A percentile compares a stretch with the other conserved stretches of the same genome.
These are phyloP conservation scores for Aspergillus olivimuriae DNA, from an alignment of 495 filamentous ascomycete genomes.

Conservation along the genomic window DNA sequence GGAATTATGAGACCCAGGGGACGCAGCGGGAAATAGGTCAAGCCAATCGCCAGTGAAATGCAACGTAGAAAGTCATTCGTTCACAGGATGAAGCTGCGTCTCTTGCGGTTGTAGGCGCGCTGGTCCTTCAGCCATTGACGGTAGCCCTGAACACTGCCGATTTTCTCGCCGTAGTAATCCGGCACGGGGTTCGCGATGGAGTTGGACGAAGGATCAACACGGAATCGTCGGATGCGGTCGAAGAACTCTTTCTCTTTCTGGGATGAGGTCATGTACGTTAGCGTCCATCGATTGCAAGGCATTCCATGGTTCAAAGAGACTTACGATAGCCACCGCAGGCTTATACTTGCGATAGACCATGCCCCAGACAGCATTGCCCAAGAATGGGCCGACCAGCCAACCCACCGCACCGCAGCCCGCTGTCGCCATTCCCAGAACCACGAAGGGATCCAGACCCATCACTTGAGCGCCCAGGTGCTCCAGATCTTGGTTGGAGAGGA, in stretches of 20 bases:
- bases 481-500: conserved; percentile 58
- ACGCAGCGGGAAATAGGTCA: neutral
- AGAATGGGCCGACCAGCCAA: conserved; percentile 77
- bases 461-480: conserved; percentile 62
- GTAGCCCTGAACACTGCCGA: conserved; percentile 84
- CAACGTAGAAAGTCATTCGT: too few relatives aligned
- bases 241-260: conserved; percentile 94
- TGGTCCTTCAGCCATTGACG: conserved; percentile 96
- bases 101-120: conserved; percentile 92
- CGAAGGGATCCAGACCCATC: conserved; percentile 76
- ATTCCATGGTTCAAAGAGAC: conserved; percentile 17
- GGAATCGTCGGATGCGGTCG: conserved; percentile 75
- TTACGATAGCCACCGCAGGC: conserved; percentile 58
- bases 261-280: neutral
- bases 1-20: conserved; percentile 12
- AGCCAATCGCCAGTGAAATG: too few relatives aligned
- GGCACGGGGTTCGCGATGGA: conserved; percentile 65
- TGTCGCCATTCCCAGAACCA: conserved; percentile 72
- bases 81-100: conserved; percentile 53
- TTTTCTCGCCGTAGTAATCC: conserved; percentile 82
- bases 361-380: conserved; percentile 74
- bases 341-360: conserved; percentile 57
- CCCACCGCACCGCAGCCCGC: conserved; percentile 66
- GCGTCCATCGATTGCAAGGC: neutral
- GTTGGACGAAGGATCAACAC: conserved; percentile 75